Conservation (phyloP, 306 rosid species). For the Benincasa hispida region DNA sequence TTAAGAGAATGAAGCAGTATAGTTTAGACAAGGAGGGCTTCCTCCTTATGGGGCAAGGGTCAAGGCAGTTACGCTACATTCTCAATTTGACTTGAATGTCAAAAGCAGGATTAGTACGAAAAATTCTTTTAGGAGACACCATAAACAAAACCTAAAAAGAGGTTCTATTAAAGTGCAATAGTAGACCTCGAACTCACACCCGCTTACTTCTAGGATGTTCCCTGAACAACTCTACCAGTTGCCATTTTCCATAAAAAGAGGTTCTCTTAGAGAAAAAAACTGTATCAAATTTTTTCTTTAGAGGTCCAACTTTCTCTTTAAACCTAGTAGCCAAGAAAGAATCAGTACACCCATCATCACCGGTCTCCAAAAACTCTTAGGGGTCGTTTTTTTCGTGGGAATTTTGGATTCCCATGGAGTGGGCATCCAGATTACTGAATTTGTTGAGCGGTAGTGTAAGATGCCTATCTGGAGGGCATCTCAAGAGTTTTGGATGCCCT, state of each 20-base stretch:
- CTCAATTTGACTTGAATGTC: not conserved
- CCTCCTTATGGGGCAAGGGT: not conserved
- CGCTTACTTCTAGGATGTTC: too few relatives aligned
- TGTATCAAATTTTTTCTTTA: not conserved
- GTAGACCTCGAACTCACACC: too few relatives aligned
- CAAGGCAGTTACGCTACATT: not conserved
- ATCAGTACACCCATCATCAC: not conserved
- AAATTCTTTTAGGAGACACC: not conserved
- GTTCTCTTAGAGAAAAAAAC: not conserved
- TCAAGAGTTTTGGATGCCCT: too few relatives aligned
- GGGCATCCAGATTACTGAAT: too few relatives aligned
- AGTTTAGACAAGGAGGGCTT: not conserved
- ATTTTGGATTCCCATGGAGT: too few relatives aligned
- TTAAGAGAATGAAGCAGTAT: not conserved
- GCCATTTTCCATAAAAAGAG: too few relatives aligned
- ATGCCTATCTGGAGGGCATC: too few relatives aligned
- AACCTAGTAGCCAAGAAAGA: not conserved
- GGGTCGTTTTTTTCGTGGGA: too few relatives aligned
- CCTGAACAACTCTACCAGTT: too few relatives aligned
- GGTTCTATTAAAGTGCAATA: not conserved
- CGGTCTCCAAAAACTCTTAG: not conserved
- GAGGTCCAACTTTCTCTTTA: not conserved
- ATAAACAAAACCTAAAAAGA: not conserved
- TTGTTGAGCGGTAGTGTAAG: too few relatives aligned
- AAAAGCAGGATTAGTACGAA: not conserved